phyloP scores from a whole-genome alignment of 768 basidiomycete species.

The Calocybe indica region DNA sequence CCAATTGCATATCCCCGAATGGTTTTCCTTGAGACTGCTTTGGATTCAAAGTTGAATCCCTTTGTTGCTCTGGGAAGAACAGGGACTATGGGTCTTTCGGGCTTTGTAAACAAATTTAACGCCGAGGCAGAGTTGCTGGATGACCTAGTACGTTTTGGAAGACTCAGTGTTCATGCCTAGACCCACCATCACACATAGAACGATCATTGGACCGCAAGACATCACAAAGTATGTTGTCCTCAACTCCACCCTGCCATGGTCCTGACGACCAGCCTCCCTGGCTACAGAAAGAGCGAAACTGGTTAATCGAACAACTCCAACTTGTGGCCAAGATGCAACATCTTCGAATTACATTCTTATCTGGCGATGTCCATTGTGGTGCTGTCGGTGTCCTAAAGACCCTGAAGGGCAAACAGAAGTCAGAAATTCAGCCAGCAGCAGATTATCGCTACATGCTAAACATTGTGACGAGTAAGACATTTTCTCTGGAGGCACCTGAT shows the following conservation, averaged over 20 bases:
- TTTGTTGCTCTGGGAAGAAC: constrained; percentile 66
- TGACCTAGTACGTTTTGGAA: constrained; percentile 58
- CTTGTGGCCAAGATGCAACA: constrained; percentile 55
- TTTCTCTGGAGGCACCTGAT: constrained; percentile 1
- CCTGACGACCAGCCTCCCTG: constrained; percentile 1
- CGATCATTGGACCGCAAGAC: constrained; percentile 87
- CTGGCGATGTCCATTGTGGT: constrained; percentile 92
- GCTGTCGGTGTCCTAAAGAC: constrained; percentile 79
- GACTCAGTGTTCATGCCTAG: neutral
- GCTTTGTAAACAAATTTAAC: constrained; percentile 89
- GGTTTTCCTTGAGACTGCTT: constrained; percentile 76
- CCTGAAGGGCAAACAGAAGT: constrained; percentile 41
- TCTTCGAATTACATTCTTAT: constrained; percentile 77
- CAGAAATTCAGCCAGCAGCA: constrained; percentile 40
- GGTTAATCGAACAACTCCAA: constrained; percentile 78
- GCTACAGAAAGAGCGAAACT: constrained; percentile 81
- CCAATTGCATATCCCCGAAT: constrained; percentile 92
- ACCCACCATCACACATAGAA: constrained; percentile 37
- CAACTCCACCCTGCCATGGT: neutral
- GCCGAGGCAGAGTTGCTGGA: constrained; percentile 91
- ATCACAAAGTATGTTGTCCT: constrained; percentile 53
- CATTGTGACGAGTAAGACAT: constrained; percentile 63
- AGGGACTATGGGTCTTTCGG: constrained; percentile 62
- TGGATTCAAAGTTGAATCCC: constrained; percentile 84
- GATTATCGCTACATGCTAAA: constrained; percentile 93